These are phyloP conservation scores for Ilyonectria destructans DNA, from an alignment of 2,329 filamentous ascomycete genomes.

Conservation along the genomic window DNA sequence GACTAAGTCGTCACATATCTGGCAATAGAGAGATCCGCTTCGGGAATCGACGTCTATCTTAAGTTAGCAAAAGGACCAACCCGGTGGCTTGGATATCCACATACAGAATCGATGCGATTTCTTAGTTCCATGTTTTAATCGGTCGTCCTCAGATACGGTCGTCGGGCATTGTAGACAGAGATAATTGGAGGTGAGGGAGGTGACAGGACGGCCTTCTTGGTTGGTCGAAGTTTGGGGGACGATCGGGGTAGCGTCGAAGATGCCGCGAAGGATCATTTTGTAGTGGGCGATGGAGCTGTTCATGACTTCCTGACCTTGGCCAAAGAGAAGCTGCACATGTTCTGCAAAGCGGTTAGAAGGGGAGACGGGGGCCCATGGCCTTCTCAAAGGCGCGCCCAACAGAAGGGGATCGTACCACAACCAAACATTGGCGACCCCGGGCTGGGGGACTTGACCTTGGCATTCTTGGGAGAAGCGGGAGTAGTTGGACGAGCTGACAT, in stretches of 20 bases:
- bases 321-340: conserved; percentile 80
- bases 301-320: conserved; percentile 73
- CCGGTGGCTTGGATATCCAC: conserved; percentile 42
- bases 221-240: conserved; percentile 77
- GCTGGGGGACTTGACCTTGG: conserved; percentile 73
- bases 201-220: conserved; percentile 70
- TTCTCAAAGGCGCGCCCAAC: conserved; percentile 16
- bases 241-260: conserved; percentile 78
- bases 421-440: conserved; percentile 75
- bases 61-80: conserved; percentile 46
- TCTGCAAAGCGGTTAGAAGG: conserved; percentile 66
- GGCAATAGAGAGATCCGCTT: conserved; percentile 83
- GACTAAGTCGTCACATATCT: conserved; percentile 86
- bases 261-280: conserved; percentile 78
- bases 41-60: conserved; percentile 82
- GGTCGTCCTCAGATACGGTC: conserved; percentile 77
- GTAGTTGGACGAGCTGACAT: conserved; percentile 67
- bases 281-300: conserved; percentile 81
- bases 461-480: conserved; percentile 70
- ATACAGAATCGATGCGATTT: conserved; percentile 84
- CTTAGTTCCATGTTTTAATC: conserved; percentile 77
- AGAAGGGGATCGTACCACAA: conserved; percentile 68
- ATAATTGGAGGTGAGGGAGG: conserved; percentile 78
- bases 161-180: conserved; percentile 82
- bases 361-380: conserved; percentile 11